Evolutionary conservation across 2,329 filamentous ascomycete genomes (phyloP).

Genomic region (Shiraia bambusicola): DNA sequence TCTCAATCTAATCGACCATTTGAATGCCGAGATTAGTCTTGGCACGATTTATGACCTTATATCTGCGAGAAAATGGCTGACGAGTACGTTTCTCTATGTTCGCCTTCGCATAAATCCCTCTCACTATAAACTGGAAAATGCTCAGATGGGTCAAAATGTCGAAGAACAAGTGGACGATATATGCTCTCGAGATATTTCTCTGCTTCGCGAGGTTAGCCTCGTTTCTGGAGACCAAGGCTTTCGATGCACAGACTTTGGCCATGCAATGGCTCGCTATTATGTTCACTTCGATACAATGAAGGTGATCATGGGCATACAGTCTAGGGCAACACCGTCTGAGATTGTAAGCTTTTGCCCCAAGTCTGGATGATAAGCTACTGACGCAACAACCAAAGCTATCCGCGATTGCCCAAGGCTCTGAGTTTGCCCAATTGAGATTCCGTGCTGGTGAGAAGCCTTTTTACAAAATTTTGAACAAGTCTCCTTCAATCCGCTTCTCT

Average conservation of each 20-base stretch:
- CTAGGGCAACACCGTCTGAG: constrained; percentile 62
- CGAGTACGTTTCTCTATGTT: constrained; percentile 75
- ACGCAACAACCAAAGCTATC: constrained; percentile 56
- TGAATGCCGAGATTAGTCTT: constrained; percentile 81
- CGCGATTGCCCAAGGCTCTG: constrained; percentile 65
- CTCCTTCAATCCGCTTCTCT: constrained; percentile 66
- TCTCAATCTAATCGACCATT: constrained; percentile 74
- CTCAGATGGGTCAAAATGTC: constrained; percentile 51
- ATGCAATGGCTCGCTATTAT: constrained; percentile 82
- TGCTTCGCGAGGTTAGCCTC: constrained; percentile 63
- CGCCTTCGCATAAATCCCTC: constrained; percentile 69
- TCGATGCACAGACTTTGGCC: constrained; percentile 69
- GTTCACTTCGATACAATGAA: constrained; percentile 80
- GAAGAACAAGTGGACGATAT: constrained; percentile 69
- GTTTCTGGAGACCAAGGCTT: constrained; percentile 55
- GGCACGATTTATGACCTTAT: constrained; percentile 67
- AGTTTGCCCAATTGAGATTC: constrained; percentile 73
- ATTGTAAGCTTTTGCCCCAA: constrained; percentile 57
- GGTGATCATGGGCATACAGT: constrained; percentile 62
- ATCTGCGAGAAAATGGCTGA: constrained; percentile 72
- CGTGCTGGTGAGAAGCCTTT: constrained; percentile 67
- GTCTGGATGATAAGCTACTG: constrained; percentile 1
- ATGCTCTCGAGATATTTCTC: constrained; percentile 66
- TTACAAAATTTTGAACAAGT: constrained; percentile 73
- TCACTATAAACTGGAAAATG: constrained; percentile 67